Conservation (phyloP, 768 basidiomycete species). For the Lepiota subincarnata region DNA sequence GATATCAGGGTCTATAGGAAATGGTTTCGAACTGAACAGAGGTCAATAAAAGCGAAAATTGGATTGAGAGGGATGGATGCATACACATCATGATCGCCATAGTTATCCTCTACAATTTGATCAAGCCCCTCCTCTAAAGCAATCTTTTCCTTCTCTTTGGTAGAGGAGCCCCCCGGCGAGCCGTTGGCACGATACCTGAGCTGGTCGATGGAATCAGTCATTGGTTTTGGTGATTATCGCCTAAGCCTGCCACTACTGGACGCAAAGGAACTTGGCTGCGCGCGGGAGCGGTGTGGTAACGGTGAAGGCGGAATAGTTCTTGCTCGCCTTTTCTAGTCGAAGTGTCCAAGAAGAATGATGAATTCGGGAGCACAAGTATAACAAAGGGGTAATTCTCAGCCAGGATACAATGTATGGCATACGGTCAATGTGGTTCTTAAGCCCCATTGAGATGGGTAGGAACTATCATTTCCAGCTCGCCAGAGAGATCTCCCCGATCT, state of each 20-base stretch:
- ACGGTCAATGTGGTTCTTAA: slow-evolving; percentile 7
- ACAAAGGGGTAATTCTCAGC: background rate
- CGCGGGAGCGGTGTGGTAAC: slow-evolving; percentile 4
- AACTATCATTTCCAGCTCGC: slow-evolving; percentile 9
- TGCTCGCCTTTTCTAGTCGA: slow-evolving; percentile 1
- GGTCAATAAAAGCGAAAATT: background rate
- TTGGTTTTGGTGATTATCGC: background rate
- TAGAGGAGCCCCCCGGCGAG: slow-evolving; percentile 14
- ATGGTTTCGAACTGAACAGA: slow-evolving; percentile 37
- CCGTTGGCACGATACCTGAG: slow-evolving; percentile 10
- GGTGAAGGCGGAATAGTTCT: background rate
- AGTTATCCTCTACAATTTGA: slow-evolving; percentile 22
- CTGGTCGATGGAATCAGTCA: slow-evolving; percentile 1
- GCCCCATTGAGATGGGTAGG: slow-evolving; percentile 17
- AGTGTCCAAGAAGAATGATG: background rate
- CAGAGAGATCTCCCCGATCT: too few species aligned
- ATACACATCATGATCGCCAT: slow-evolving; percentile 37
- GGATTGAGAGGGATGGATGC: slow-evolving; percentile 12
- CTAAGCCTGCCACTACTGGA: background rate
- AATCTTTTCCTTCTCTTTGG: slow-evolving; percentile 24
- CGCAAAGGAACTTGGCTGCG: background rate
- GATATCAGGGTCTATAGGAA: slow-evolving; percentile 48
- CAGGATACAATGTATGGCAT: slow-evolving; percentile 4
- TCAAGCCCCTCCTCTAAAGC: slow-evolving; percentile 20
- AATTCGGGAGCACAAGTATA: background rate